Conservation (phyloP, 129 eudicot genomes). For the Deinandra increscens region DNA sequence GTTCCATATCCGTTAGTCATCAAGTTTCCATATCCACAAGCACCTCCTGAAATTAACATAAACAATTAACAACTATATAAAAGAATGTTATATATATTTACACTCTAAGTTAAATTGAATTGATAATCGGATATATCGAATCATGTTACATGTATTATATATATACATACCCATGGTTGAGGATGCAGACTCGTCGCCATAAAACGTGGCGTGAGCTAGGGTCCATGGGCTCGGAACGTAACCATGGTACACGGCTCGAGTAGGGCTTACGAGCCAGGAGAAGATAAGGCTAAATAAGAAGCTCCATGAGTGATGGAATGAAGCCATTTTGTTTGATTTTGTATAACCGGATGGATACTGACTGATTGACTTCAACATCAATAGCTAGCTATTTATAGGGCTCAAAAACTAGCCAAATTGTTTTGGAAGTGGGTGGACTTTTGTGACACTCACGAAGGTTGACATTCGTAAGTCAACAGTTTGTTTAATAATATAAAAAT, state of each 20-base stretch:
- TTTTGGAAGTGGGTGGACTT: slow-evolving; percentile 15
- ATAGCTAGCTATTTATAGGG: slow-evolving; percentile 49
- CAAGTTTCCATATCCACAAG: slow-evolving; percentile 88
- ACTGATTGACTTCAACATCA: slow-evolving; percentile 19
- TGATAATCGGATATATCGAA: too few relatives aligned
- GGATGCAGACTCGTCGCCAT: slow-evolving; percentile 74
- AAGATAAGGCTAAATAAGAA: slow-evolving; percentile 27
- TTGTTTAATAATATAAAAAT: background rate
- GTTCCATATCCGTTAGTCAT: slow-evolving; percentile 64
- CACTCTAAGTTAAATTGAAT: background rate
- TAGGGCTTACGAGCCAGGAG: slow-evolving; percentile 26
- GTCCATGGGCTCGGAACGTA: slow-evolving; percentile 53
- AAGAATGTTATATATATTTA: background rate
- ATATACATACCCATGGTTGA: slow-evolving; percentile 60
- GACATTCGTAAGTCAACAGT: slow-evolving; percentile 13
- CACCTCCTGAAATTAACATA: slow-evolving; percentile 54
- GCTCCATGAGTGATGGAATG: slow-evolving; percentile 24
- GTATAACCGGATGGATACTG: slow-evolving; percentile 1
- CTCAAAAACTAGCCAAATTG: slow-evolving; percentile 17
- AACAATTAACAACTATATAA: too few relatives aligned
- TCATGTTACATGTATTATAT: background rate
- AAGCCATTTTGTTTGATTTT: slow-evolving; percentile 35
- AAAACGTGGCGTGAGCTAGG: slow-evolving; percentile 70
- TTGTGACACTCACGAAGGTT: slow-evolving; percentile 53
- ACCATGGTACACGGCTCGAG: slow-evolving; percentile 18